Conservation (phyloP, 1,139 yeast species). For the Diutina neorugosa region DNA sequence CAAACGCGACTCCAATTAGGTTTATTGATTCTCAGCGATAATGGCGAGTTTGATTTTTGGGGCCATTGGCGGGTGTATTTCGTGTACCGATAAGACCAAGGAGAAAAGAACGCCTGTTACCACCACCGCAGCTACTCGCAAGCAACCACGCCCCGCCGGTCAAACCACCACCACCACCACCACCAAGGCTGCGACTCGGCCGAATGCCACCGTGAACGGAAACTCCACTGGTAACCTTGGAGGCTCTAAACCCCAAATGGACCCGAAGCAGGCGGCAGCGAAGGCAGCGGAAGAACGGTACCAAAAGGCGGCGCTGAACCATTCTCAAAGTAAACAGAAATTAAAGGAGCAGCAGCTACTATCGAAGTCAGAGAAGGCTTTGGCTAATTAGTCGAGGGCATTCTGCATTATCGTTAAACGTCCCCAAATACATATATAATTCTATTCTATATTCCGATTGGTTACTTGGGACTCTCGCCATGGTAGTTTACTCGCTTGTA, state of each 20-base stretch:
- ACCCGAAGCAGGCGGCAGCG: not conserved
- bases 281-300: not conserved
- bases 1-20: not conserved
- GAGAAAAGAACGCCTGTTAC: not conserved
- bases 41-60: conserved; percentile 1
- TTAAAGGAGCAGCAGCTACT: not conserved
- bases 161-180: not conserved
- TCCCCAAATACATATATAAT: too few relatives aligned
- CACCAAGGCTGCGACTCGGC: not conserved
- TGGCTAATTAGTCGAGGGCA: not conserved
- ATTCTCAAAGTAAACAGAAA: not conserved
- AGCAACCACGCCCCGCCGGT: not conserved
- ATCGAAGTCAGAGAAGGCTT: not conserved
- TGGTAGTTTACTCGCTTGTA: not conserved
- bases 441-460: not conserved
- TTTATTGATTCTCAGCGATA: too few relatives aligned
- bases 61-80: not conserved
- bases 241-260: not conserved
- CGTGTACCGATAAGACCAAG: not conserved
- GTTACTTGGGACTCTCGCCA: not conserved
- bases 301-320: not conserved
- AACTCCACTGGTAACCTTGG: not conserved
- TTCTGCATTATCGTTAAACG: not conserved
- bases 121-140: not conserved
- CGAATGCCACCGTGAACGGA: not conserved